Percentiles rank a stretch among this genome's conserved stretches.
phyloP scores from a whole-genome alignment of 148 eudicot species.

The Silene latifolia region DNA sequence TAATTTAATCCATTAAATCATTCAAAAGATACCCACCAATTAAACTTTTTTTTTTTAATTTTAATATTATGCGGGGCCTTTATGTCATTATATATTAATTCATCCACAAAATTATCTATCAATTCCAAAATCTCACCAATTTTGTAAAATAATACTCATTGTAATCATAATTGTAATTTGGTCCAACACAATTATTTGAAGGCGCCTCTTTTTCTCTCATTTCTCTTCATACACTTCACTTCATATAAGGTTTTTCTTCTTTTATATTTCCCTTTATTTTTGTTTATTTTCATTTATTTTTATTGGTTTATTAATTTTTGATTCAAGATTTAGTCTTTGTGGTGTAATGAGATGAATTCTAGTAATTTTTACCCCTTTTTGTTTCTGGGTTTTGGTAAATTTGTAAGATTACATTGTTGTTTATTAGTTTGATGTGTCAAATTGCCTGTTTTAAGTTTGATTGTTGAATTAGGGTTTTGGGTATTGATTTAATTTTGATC shows the following conservation, averaged over 20 bases:
- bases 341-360: background rate
- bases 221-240: constrained; percentile 18
- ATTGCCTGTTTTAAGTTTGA: background rate
- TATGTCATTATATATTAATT: background rate
- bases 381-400: background rate
- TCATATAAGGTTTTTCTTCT: constrained; percentile 17
- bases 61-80: background rate
- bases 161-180: background rate
- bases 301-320: background rate
- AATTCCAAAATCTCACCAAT: background rate
- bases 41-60: background rate
- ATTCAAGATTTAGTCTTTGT: constrained; percentile 2
- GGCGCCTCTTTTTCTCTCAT: background rate
- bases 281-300: constrained; percentile 14
- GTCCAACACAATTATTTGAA: constrained; percentile 7
- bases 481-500: constrained; percentile 9
- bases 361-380: too few species aligned
- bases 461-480: constrained; percentile 30
- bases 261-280: background rate
- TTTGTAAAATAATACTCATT: background rate
- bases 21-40: background rate
- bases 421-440: background rate
- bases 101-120: background rate
- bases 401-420: background rate
- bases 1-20: background rate